A percentile compares a stretch with the other conserved stretches of the same genome.
These are phyloP conservation scores for Polysphondylium violaceum DNA, from an alignment of 78 protist genomes.

Conservation along the genomic window DNA sequence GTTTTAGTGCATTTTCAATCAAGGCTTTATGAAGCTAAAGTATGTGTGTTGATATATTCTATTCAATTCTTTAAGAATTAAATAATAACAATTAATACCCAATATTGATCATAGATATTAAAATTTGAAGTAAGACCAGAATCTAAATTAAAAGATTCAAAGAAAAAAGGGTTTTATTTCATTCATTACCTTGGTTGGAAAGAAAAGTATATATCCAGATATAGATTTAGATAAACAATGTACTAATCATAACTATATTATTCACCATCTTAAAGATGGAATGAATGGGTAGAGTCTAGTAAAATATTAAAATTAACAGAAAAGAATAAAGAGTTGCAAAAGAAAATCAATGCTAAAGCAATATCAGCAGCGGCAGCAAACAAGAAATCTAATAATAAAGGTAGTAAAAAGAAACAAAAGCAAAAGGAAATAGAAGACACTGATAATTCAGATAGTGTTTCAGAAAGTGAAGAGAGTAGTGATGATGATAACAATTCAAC, in stretches of 20 bases:
- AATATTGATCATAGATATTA: slow-evolving; percentile 14
- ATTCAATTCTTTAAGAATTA: not conserved
- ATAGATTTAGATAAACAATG: too few species aligned
- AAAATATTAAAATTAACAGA: slow-evolving; percentile 31
- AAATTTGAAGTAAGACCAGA: slow-evolving; percentile 16
- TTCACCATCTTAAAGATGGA: slow-evolving; percentile 16
- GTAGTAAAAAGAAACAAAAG: not conserved
- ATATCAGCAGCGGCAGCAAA: not conserved
- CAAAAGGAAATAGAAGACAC: not conserved
- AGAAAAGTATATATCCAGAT: slow-evolving; percentile 35
- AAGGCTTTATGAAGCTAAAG: slow-evolving; percentile 44
- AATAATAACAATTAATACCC: not conserved
- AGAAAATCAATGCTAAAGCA: not conserved
- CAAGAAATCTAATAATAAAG: not conserved
- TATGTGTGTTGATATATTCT: not conserved
- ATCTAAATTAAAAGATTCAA: not conserved
- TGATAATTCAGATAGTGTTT: not conserved
- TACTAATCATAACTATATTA: not conserved
- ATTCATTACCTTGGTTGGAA: slow-evolving; percentile 66
- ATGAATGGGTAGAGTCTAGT: slow-evolving; percentile 35
- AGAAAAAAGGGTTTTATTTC: slow-evolving; percentile 5
- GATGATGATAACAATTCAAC: too few species aligned
- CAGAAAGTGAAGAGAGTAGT: not conserved
- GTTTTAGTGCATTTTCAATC: slow-evolving; percentile 27
- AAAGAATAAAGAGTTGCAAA: slow-evolving; percentile 17